Evolutionary conservation across 257 asterid species (phyloP).

Genomic region (Lycium barbarum): DNA sequence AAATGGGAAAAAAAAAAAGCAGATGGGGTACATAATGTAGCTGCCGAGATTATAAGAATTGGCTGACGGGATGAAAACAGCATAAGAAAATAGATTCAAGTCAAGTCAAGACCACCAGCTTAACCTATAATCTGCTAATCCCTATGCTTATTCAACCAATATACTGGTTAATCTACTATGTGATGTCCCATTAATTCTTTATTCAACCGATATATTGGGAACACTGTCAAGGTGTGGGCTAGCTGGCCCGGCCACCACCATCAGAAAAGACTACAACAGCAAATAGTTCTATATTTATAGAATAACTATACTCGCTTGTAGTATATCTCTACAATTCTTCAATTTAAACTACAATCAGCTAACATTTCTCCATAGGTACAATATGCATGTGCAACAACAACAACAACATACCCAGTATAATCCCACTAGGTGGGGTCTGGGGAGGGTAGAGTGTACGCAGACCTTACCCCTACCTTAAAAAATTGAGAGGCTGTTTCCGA

Average conservation of each 20-base stretch:
- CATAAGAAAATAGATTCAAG: background rate
- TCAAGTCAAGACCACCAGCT: constrained; percentile 16
- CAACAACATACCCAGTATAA: too few species aligned
- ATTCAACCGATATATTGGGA: background rate
- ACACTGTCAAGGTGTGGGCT: too few species aligned
- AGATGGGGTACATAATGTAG: background rate
- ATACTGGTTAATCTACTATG: background rate
- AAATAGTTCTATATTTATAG: too few species aligned
- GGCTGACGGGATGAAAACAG: background rate
- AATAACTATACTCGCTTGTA: background rate
- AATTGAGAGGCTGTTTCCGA: too few species aligned
- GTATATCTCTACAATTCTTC: background rate
- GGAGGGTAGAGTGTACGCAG: too few species aligned
- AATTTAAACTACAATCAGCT: background rate
- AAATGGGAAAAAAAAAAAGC: background rate
- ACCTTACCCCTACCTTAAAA: too few species aligned
- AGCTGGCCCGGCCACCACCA: too few species aligned
- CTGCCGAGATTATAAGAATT: background rate
- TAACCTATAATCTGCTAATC: constrained; percentile 8
- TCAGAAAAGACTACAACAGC: too few species aligned
- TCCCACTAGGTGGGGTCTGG: too few species aligned
- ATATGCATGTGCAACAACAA: background rate
- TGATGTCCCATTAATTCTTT: background rate
- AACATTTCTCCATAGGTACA: background rate
- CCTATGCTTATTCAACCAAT: background rate